Evolutionary conservation across 1,284 basidiomycete species (phyloP).

Genomic region (Volvariella volvacea): DNA sequence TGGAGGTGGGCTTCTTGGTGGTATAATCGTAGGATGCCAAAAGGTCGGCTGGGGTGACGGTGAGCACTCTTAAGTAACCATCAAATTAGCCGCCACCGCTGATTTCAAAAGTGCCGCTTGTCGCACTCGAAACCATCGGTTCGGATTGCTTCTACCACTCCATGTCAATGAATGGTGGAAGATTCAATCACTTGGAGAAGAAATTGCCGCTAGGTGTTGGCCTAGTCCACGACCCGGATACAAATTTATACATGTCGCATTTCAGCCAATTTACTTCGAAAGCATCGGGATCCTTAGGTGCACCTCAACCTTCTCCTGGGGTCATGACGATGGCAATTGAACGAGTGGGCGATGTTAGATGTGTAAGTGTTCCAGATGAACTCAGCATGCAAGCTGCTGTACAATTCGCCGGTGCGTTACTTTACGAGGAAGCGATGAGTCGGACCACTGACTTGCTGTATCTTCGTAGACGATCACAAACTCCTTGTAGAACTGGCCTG

Average conservation of each 20-base stretch:
- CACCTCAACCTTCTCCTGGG: slow-evolving; percentile 51
- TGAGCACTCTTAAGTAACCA: slow-evolving; percentile 28
- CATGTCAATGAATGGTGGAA: slow-evolving; percentile 46
- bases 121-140: slow-evolving; percentile 63
- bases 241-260: slow-evolving; percentile 47
- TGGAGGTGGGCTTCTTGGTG: slow-evolving; percentile 64
- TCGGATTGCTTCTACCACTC: slow-evolving; percentile 70
- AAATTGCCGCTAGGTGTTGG: slow-evolving; percentile 30
- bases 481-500: slow-evolving; percentile 68
- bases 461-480: slow-evolving; percentile 61
- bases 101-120: slow-evolving; percentile 46
- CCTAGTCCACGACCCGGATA: slow-evolving; percentile 27
- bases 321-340: slow-evolving; percentile 59
- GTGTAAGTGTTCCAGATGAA: slow-evolving; percentile 59
- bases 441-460: background rate
- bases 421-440: background rate
- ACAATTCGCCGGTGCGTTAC: slow-evolving; percentile 47
- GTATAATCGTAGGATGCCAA: slow-evolving; percentile 59
- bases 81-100: background rate
- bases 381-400: slow-evolving; percentile 54
- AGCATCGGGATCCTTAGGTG: slow-evolving; percentile 64
- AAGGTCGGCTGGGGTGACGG: slow-evolving; percentile 58
- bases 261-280: slow-evolving; percentile 50
- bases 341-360: slow-evolving; percentile 46
- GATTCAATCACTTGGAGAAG: slow-evolving; percentile 25